These are phyloP conservation scores for Metschnikowia hibisci DNA, from an alignment of 805 yeast species.

Conservation along the genomic window DNA sequence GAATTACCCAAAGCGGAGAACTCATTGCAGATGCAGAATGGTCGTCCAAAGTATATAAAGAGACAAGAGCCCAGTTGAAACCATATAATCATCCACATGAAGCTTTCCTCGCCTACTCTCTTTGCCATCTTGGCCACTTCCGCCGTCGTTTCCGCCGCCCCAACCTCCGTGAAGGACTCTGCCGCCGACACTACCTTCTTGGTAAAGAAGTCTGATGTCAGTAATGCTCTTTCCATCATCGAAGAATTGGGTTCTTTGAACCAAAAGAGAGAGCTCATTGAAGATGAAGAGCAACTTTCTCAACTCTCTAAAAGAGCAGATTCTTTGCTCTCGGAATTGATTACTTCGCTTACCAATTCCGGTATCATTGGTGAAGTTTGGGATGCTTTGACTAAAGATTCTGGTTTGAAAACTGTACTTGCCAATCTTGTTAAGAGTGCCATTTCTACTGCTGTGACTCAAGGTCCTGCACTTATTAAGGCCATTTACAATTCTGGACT, in stretches of 20 bases:
- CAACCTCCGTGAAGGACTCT: slow-evolving; percentile 15
- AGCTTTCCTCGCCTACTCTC: slow-evolving; percentile 37
- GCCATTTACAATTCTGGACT: slow-evolving; percentile 43
- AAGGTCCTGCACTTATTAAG: slow-evolving; percentile 39
- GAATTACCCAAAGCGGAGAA: slow-evolving; percentile 4
- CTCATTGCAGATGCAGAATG: not conserved
- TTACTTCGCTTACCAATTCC: slow-evolving; percentile 34
- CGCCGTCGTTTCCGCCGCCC: slow-evolving; percentile 36
- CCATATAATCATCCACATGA: slow-evolving; percentile 25
- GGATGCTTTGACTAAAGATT: slow-evolving; percentile 31
- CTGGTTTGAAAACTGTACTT: slow-evolving; percentile 26
- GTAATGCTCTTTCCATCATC: slow-evolving; percentile 31
- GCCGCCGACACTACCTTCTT: slow-evolving; percentile 19
- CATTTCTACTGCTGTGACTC: slow-evolving; percentile 30
- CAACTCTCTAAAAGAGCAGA: slow-evolving; percentile 36
- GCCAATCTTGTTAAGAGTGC: slow-evolving; percentile 28
- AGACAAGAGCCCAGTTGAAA: not conserved
- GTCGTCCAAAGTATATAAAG: slow-evolving; percentile 2
- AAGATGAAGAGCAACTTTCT: slow-evolving; percentile 24
- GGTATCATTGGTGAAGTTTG: slow-evolving; percentile 38
- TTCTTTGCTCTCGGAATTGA: slow-evolving; percentile 31
- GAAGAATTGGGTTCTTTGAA: slow-evolving; percentile 31
- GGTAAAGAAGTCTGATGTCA: slow-evolving; percentile 35
- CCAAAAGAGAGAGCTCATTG: slow-evolving; percentile 33
- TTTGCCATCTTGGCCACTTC: slow-evolving; percentile 39